Evolutionary conservation across 73 alveolate genomes (phyloP), one percentile per base, ranked within the genome.

Genomic region (Paramecium sexaurelia): DNA sequence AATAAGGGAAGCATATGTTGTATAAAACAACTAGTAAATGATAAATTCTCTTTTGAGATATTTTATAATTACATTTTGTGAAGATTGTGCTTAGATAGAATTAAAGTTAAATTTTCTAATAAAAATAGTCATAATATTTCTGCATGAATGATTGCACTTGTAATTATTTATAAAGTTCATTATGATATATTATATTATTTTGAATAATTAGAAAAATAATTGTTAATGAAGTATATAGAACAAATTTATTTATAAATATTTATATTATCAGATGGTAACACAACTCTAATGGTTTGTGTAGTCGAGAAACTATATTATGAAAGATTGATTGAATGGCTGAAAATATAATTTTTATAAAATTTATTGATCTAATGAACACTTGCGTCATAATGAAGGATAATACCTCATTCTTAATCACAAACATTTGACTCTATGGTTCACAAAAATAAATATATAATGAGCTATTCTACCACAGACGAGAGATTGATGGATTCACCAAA

Each of bases 391-490:
- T 26, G 43, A 29, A 29, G 26, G 83, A 61, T 61, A 61, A 61
- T 61, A 61, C 83, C 83, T 61, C 83, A 61, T 61, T 61, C 83
- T 61, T 61, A 61, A 61, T 61, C 83, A 61, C 26, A 61, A 13
- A 61, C 43, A 61, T 61, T 61, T 61, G 83, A 61, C 83, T 61
- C 43, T 57, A 57, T 19, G 40, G 83, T 29, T 61, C 83, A 32
- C 5, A 61, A 61, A 61, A 39, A 41, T 78, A 41, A 39, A 22
- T 24, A 78, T 37, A 41, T 41, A 78, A 78, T 78, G 90, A 78
- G 90, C 55, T 22, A 41, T 19, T 40, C 75, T 43, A 37, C 90
- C 55, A 22, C 41, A 29, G 90, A 78, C 22, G 90, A 78, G 36
- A 32, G 86, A 71, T 78, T 17, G 29, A 27, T 45, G 45, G 75